Conservation (phyloP, 1,139 yeast species). For the Saccharomyces hybrid region DNA sequence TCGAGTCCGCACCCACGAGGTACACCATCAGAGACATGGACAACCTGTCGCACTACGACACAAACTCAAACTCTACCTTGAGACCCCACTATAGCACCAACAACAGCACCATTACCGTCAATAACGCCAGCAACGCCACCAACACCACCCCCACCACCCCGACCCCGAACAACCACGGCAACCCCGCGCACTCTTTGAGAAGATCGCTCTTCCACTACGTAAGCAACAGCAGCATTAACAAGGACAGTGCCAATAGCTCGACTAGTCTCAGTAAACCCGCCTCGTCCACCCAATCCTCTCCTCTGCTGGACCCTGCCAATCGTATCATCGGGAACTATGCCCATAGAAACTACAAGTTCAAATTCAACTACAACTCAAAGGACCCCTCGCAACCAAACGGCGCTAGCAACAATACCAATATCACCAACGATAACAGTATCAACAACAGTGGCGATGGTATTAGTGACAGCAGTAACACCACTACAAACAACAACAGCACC, state of each 20-base stretch:
- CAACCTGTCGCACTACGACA: conserved; percentile 12
- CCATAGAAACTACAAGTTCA: conserved; percentile 28
- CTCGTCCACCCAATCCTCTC: not conserved
- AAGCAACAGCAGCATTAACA: conserved; percentile 7
- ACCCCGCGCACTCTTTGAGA: conserved; percentile 15
- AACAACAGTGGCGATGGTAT: not conserved
- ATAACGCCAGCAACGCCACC: not conserved
- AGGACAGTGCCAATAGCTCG: not conserved
- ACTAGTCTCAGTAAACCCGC: not conserved
- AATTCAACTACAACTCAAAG: conserved; percentile 24
- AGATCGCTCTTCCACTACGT: conserved; percentile 22
- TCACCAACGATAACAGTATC: not conserved
- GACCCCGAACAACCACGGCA: not conserved
- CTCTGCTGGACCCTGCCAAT: conserved; percentile 6
- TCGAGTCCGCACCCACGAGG: conserved; percentile 6
- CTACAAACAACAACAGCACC: not conserved
- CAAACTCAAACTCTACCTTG: conserved; percentile 4
- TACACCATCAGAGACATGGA: conserved; percentile 24
- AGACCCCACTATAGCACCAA: conserved; percentile 1
- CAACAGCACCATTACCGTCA: conserved; percentile 9
- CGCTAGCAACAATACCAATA: not conserved
- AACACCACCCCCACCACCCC: conserved; percentile 4
- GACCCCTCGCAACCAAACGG: conserved; percentile 1
- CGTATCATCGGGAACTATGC: conserved; percentile 22
- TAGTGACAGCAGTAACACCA: not conserved